Percentiles rank a stretch among this genome's conserved stretches.
Evolutionary conservation across 768 basidiomycete species (phyloP).

Genomic region (Boletus tomentosulus): DNA sequence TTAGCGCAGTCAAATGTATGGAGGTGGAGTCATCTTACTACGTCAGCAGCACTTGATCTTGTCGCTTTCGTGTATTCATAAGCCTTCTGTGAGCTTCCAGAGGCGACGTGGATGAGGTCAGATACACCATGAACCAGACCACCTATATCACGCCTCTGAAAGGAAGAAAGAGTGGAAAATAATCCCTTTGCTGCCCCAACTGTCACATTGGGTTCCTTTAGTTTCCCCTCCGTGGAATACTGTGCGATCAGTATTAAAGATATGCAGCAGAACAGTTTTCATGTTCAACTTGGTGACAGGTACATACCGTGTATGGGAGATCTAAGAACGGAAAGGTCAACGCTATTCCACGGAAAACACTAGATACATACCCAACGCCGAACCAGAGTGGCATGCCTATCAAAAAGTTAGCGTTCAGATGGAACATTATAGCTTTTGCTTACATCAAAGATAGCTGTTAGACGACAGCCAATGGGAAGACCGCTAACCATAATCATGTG

Average conservation of each 20-base stretch:
- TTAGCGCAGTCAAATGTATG: neutral
- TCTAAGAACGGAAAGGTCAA: slow-evolving; percentile 36
- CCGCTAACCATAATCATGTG: slow-evolving; percentile 77
- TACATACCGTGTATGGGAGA: slow-evolving; percentile 60
- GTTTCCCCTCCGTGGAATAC: slow-evolving; percentile 93
- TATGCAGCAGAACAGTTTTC: neutral
- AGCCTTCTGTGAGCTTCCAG: slow-evolving; percentile 62
- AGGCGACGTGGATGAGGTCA: slow-evolving; percentile 70
- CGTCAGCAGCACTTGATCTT: slow-evolving; percentile 80
- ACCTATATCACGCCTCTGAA: slow-evolving; percentile 73
- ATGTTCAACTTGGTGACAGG: neutral
- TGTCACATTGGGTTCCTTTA: slow-evolving; percentile 90
- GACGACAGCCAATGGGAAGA: slow-evolving; percentile 81
- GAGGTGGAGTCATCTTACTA: slow-evolving; percentile 44
- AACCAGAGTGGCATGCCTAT: slow-evolving; percentile 88
- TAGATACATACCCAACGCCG: slow-evolving; percentile 60
- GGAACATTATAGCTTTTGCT: slow-evolving; percentile 22
- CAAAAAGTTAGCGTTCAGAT: neutral
- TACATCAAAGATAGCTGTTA: slow-evolving; percentile 81
- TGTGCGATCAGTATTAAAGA: slow-evolving; percentile 23
- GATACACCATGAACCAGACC: slow-evolving; percentile 73
- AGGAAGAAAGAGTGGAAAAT: slow-evolving; percentile 71
- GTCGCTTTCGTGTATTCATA: slow-evolving; percentile 55
- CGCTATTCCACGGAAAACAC: neutral
- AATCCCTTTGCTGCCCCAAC: slow-evolving; percentile 86